Base-by-base conservation (phyloP, 2,329 filamentous ascomycete genomes). In the Sporothrix globosa region DNA sequence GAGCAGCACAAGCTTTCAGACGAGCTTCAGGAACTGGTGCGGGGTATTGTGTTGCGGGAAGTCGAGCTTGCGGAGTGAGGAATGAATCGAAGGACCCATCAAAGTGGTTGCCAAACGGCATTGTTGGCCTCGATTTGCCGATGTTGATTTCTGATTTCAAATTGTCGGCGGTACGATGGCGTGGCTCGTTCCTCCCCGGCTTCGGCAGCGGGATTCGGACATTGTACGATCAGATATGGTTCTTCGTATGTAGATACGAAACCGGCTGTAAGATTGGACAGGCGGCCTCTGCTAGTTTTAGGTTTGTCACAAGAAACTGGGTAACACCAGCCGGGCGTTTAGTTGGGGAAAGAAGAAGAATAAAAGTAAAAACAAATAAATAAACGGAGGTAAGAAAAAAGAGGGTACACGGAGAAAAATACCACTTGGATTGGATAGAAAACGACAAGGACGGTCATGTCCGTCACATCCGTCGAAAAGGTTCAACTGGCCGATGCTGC, bases 1-100 rank as follows among this genome's bases (percentile, higher is more conserved):
- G 60, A 48, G 60, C 60, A 65, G 60, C 41, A 65, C 21, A 41
- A 48, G 21, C 30, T n/a, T 17, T 21, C 39, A 13, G 39, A 48
- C 60, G 41, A 30, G 21, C 39, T 46, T 11, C 2, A 46, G 41
- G n/a, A 3, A 41, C n/a, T 48, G 60, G 41, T 13, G 10, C n/a
- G 13, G 13, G 58, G 11, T 6, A 46, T 27, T 17, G 54, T 10
- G 30, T 4, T 5, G 56, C 34, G 10, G n/a, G 39, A 61, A 39
- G 39, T 9, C 24, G n/a, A 24, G 56, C n/a, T 61, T 5, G n/a
- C 4, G 0, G 58, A 9, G 39, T 54, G 52, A 54, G 52, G 2
- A 27, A 34, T 34, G 7, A 34, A 34, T 9, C 3, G 2, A 34
- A 34, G 4, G 34, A 6, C 1, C 34, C 5, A 5, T 7, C 7